Evolutionary conservation across 2,329 filamentous ascomycete genomes (phyloP), one percentile per base, ranked within the genome.

Genomic region (Aspergillus versicolor): DNA sequence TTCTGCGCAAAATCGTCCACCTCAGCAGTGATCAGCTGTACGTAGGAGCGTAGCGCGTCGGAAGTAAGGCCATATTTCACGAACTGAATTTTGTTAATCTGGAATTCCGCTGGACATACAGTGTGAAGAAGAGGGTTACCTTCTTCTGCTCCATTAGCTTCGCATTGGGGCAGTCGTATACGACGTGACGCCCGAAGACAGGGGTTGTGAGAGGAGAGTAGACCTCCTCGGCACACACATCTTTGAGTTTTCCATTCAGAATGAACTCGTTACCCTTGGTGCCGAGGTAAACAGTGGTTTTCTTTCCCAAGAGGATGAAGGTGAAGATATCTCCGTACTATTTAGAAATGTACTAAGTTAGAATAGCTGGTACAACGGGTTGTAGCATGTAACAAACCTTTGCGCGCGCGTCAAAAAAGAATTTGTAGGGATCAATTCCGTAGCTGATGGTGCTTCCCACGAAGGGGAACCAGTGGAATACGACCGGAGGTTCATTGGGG

Each of bases 91-190:
- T 21, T 4, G 30, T 59, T 30, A 57, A 74, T 77, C 53, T 68
- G 38, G 66, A 61, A 42, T 13, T 38, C 2, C 8, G 4, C 19
- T n/a, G 15, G 22, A 19, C 21, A 21, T 22, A 42, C 17, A 9
- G 17, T 32, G 44, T 15, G 19, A 32, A 27, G 41, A 7, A 13
- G n/a, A 51, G 55, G 76, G 61, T 19, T 73, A 92, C 90, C 85
- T 93, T 94, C 81, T 96, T 96, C 81, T 96, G 91, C 79, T 96
- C 91, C 91, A 96, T 95, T 70, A 96, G 84, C 77, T 95, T 95
- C 57, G 90, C 82, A 73, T 95, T 95, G 42, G 91, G 90, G 77
- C 91, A 94, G 73, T 95, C 91, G 72, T 95, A 96, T 53, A 95
- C 90, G 24, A 96, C 91, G 77, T 92, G 88, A 67, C 85, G 87